A percentile compares a stretch with the other conserved stretches of the same genome.
Evolutionary conservation across 139 green algal species (phyloP).

Genomic region (Deuterostichococcus epilithicus): DNA sequence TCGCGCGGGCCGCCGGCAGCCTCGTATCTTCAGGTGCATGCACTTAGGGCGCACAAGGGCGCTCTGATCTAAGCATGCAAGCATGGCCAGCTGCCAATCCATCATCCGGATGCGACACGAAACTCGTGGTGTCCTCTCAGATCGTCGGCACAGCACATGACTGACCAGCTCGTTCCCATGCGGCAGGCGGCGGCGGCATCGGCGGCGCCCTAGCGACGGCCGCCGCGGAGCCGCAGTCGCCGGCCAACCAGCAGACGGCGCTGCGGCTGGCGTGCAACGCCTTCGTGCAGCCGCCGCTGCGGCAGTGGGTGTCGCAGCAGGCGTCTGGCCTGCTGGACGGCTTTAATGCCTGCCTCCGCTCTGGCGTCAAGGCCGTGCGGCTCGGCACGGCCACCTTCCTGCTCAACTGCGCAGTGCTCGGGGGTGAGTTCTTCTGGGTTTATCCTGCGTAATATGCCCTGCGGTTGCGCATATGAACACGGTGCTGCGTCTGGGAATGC

Average conservation of each 20-base stretch:
- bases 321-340: slow-evolving; percentile 34
- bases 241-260: slow-evolving; percentile 52
- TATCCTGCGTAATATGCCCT: too few species aligned
- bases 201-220: slow-evolving; percentile 29
- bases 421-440: neutral
- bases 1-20: slow-evolving; percentile 14
- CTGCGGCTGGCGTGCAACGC: slow-evolving; percentile 59
- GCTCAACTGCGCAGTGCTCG: slow-evolving; percentile 52
- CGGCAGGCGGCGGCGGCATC: slow-evolving; percentile 22
- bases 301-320: slow-evolving; percentile 27
- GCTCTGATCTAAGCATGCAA: neutral
- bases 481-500: too few species aligned
- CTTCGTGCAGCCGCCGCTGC: slow-evolving; percentile 35
- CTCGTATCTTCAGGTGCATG: neutral
- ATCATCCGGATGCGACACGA: too few species aligned
- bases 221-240: slow-evolving; percentile 13
- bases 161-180: too few species aligned
- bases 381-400: slow-evolving; percentile 59
- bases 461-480: too few species aligned
- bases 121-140: too few species aligned
- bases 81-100: too few species aligned
- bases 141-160: too few species aligned
- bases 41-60: neutral
- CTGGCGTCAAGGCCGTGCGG: slow-evolving; percentile 51
- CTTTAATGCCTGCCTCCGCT: slow-evolving; percentile 18